A percentile compares a stretch with the other conserved stretches of the same genome.
Conservation (phyloP, 495 filamentous ascomycete genomes). For the Penicillium herquei region DNA sequence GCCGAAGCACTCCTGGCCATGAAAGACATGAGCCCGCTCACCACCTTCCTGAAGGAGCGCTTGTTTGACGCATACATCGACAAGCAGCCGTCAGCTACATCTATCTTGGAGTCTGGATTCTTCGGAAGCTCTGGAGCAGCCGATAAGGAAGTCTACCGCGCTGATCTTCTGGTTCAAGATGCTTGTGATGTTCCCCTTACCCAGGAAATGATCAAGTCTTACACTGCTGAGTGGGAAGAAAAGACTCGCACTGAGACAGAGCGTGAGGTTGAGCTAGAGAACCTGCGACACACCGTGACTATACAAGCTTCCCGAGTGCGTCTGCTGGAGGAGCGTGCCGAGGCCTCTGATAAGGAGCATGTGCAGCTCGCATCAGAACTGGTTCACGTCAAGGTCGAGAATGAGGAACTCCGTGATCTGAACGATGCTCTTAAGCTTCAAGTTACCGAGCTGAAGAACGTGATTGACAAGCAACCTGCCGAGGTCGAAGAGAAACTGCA, state of each 20-base stretch:
- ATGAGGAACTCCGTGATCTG: conserved; percentile 81
- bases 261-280: conserved; percentile 78
- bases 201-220: conserved; percentile 71
- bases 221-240: conserved; percentile 90
- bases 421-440: conserved; percentile 84
- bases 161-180: conserved; percentile 89
- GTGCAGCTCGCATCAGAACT: conserved; percentile 87
- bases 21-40: conserved; percentile 85
- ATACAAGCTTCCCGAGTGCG: conserved; percentile 70
- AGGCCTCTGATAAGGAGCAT: conserved; percentile 90
- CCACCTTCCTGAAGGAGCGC: conserved; percentile 85
- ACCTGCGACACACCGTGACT: conserved; percentile 61
- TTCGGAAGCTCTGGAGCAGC: conserved; percentile 87
- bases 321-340: conserved; percentile 78
- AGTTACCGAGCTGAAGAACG: conserved; percentile 73
- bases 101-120: conserved; percentile 93
- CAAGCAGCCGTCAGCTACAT: conserved; percentile 78
- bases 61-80: conserved; percentile 98
- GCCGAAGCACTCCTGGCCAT: conserved; percentile 72
- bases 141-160: conserved; percentile 94
- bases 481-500: conserved; percentile 83
- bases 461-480: conserved; percentile 84
- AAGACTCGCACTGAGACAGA: conserved; percentile 74
- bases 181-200: conserved; percentile 88
- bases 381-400: conserved; percentile 88